Conservation (phyloP, 2,329 filamentous ascomycete genomes). For the Paracorniculantispora psalliotae region DNA sequence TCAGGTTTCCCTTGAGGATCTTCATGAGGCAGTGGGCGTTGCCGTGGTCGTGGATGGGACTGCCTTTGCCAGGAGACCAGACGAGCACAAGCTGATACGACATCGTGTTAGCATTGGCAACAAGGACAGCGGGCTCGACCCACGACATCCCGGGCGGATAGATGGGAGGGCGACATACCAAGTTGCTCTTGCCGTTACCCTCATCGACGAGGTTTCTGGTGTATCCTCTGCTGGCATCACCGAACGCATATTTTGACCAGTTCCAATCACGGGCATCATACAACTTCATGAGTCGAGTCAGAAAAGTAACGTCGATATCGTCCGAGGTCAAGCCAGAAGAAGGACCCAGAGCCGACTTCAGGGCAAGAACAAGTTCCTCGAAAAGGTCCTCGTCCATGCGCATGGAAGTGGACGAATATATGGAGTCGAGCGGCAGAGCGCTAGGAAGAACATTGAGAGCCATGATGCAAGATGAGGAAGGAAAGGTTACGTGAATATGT, state of each 20-base stretch:
- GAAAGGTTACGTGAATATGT: background rate
- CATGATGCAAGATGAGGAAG: constrained; percentile 9
- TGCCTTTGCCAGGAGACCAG: constrained; percentile 80
- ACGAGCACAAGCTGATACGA: constrained; percentile 69
- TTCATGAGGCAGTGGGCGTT: constrained; percentile 93
- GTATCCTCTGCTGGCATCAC: constrained; percentile 66
- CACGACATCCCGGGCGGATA: background rate
- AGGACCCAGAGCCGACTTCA: constrained; percentile 71
- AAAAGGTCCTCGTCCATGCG: constrained; percentile 45
- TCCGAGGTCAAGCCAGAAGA: constrained; percentile 77
- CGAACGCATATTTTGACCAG: constrained; percentile 72
- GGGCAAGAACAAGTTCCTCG: constrained; percentile 64
- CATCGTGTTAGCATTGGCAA: constrained; percentile 4
- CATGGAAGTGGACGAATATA: constrained; percentile 4
- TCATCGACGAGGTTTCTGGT: constrained; percentile 87
- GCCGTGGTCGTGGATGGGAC: constrained; percentile 82
- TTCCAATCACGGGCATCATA: constrained; percentile 66
- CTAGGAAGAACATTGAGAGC: constrained; percentile 15
- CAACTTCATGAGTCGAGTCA: constrained; percentile 67
- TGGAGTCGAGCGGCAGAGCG: constrained; percentile 14
- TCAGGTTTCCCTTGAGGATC: constrained; percentile 71
- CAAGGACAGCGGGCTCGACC: background rate
- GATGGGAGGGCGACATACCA: constrained; percentile 43
- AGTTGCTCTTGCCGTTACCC: constrained; percentile 74
- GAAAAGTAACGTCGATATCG: constrained; percentile 69